A percentile compares a stretch with the other conserved stretches of the same genome.
phyloP scores from a whole-genome alignment of 176 grass and related monocot species.

The Oryza rufipogon region DNA sequence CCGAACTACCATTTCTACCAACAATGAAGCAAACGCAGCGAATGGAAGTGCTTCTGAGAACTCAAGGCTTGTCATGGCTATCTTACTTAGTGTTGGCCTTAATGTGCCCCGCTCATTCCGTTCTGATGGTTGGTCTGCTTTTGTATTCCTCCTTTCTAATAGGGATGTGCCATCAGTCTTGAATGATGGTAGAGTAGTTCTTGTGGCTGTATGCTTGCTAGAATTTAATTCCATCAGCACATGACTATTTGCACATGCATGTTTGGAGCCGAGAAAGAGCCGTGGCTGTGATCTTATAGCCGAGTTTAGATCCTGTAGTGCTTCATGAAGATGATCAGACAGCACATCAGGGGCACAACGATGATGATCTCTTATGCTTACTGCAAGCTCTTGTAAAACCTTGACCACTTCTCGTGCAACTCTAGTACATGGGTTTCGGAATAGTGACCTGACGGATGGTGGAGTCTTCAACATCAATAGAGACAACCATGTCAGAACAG shows the following conservation, averaged over 20 bases:
- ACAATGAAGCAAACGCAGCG: slow-evolving; percentile 81
- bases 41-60: slow-evolving; percentile 91
- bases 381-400: slow-evolving; percentile 80
- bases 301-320: slow-evolving; percentile 68
- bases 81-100: slow-evolving; percentile 83
- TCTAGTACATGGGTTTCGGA: slow-evolving; percentile 73
- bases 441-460: slow-evolving; percentile 59
- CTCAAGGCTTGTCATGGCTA: slow-evolving; percentile 74
- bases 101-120: slow-evolving; percentile 38
- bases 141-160: slow-evolving; percentile 48
- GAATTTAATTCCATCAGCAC: slow-evolving; percentile 46
- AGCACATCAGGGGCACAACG: slow-evolving; percentile 66
- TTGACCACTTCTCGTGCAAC: slow-evolving; percentile 79
- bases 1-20: slow-evolving; percentile 93
- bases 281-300: slow-evolving; percentile 70
- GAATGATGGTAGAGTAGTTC: slow-evolving; percentile 52
- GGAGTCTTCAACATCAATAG: slow-evolving; percentile 57
- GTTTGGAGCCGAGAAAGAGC: slow-evolving; percentile 69
- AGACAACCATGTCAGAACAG: slow-evolving; percentile 15
- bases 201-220: slow-evolving; percentile 24
- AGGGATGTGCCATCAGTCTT: slow-evolving; percentile 64
- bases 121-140: slow-evolving; percentile 33
- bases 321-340: slow-evolving; percentile 71
- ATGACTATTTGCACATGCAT: slow-evolving; percentile 33
- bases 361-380: slow-evolving; percentile 55